Evolutionary conservation across 257 asterid species (phyloP).

Genomic region (Catharanthus roseus): DNA sequence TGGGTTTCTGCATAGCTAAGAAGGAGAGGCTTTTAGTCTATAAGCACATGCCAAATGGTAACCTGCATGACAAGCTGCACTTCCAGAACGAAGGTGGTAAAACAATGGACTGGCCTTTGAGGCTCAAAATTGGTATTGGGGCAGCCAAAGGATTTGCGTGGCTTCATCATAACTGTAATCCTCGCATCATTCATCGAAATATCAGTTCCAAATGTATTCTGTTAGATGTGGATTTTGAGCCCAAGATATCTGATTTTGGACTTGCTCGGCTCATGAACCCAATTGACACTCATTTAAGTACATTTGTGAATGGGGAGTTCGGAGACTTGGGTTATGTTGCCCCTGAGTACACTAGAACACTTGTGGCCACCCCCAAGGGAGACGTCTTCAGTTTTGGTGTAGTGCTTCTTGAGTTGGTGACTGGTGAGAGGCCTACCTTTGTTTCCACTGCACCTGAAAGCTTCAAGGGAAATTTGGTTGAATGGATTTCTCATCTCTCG

Average conservation of each 20-base stretch:
- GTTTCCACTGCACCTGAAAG: slow-evolving; percentile 62
- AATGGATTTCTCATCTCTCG: slow-evolving; percentile 67
- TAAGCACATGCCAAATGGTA: slow-evolving; percentile 38
- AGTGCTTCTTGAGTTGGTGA: slow-evolving; percentile 78
- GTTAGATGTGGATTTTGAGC: slow-evolving; percentile 32
- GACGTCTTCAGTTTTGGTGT: slow-evolving; percentile 89
- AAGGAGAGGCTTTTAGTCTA: slow-evolving; percentile 39
- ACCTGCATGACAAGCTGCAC: slow-evolving; percentile 33
- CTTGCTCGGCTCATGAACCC: slow-evolving; percentile 93
- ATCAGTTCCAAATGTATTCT: slow-evolving; percentile 44
- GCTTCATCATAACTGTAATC: slow-evolving; percentile 44
- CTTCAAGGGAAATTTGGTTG: slow-evolving; percentile 78
- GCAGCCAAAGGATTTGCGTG: slow-evolving; percentile 46
- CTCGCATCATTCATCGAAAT: slow-evolving; percentile 38
- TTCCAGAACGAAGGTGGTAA: slow-evolving; percentile 15
- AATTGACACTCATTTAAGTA: slow-evolving; percentile 78
- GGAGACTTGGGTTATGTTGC: slow-evolving; percentile 92
- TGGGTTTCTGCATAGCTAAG: slow-evolving; percentile 41
- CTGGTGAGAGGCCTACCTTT: slow-evolving; percentile 53
- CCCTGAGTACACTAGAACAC: slow-evolving; percentile 71
- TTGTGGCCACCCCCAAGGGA: slow-evolving; percentile 84
- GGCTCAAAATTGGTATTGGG: slow-evolving; percentile 34
- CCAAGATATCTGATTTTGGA: slow-evolving; percentile 73
- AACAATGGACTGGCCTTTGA: slow-evolving; percentile 31
- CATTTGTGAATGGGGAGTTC: slow-evolving; percentile 85